Percentiles rank a stretch among this genome's conserved stretches.
These are phyloP conservation scores for Pestalotiopsis sp. DNA, from an alignment of 2,329 filamentous ascomycete genomes.

Conservation along the genomic window DNA sequence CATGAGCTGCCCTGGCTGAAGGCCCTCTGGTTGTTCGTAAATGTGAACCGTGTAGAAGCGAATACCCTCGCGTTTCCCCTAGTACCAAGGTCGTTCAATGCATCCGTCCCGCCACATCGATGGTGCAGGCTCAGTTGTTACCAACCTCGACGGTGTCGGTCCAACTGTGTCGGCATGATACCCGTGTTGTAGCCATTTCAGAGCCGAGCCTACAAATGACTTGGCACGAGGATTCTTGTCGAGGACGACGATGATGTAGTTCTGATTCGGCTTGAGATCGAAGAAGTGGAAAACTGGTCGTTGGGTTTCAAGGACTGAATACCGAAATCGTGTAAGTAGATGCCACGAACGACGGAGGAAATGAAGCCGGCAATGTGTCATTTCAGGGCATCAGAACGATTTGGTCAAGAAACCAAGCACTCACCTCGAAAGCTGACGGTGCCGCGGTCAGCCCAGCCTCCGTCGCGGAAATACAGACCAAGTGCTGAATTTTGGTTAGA, in stretches of 20 bases:
- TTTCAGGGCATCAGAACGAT: too few relatives aligned
- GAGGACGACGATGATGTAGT: not conserved
- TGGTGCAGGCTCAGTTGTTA: not conserved
- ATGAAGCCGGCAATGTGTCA: too few relatives aligned
- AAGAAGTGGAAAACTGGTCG: not conserved
- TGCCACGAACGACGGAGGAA: too few relatives aligned
- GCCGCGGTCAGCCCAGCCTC: too few relatives aligned
- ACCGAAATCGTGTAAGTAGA: not conserved
- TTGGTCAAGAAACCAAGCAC: too few relatives aligned
- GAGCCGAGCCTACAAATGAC: not conserved
- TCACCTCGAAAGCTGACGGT: too few relatives aligned
- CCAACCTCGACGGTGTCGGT: not conserved
- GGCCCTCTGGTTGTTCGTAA: not conserved
- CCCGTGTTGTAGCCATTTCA: not conserved
- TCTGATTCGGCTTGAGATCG: not conserved
- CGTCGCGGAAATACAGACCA: too few relatives aligned
- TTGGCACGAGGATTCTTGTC: not conserved
- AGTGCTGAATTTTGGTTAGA: too few relatives aligned
- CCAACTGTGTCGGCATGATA: not conserved
- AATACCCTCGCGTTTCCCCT: not conserved
- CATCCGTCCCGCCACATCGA: not conserved
- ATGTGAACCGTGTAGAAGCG: not conserved
- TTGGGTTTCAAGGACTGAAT: not conserved
- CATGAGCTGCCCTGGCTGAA: not conserved
- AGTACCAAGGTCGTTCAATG: not conserved